phyloP scores from a whole-genome alignment of 2,329 filamentous ascomycete genomes.

The Fusarium protoensiforme region DNA sequence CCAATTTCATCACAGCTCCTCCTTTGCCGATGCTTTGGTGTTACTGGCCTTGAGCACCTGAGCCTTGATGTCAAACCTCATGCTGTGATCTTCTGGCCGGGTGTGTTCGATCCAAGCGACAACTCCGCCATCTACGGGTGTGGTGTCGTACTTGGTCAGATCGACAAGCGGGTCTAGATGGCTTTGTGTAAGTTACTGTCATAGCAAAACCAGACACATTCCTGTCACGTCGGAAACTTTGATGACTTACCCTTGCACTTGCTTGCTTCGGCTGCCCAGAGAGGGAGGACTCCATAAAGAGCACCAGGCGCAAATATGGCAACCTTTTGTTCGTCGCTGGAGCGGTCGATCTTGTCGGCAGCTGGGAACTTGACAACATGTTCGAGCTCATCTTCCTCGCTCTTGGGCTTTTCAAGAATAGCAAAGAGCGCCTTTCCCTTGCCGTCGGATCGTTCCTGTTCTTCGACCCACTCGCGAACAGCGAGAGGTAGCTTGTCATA shows the following conservation, averaged over 20 bases:
- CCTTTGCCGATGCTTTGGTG: constrained; percentile 28
- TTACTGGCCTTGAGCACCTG: constrained; percentile 47
- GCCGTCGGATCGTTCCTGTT: constrained; percentile 50
- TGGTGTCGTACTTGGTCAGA: constrained; percentile 43
- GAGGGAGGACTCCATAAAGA: constrained; percentile 59
- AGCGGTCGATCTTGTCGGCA: constrained; percentile 42
- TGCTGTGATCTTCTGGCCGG: constrained; percentile 44
- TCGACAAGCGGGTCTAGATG: constrained; percentile 42
- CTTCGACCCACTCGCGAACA: constrained; percentile 61
- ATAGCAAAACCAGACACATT: background rate
- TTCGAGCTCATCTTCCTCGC: constrained; percentile 52
- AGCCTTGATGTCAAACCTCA: constrained; percentile 50
- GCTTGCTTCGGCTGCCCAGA: constrained; percentile 59
- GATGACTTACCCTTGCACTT: constrained; percentile 54
- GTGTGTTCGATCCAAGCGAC: constrained; percentile 47
- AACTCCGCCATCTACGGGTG: constrained; percentile 40
- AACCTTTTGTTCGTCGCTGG: constrained; percentile 48
- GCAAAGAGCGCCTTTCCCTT: constrained; percentile 54
- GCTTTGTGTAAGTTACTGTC: constrained; percentile 2
- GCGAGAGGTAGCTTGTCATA: constrained; percentile 55
- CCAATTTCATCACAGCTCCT: constrained; percentile 37
- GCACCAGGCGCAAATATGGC: constrained; percentile 65
- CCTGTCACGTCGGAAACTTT: background rate
- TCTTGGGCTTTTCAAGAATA: constrained; percentile 53
- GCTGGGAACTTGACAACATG: constrained; percentile 47